phyloP scores from a whole-genome alignment of 2,329 filamentous ascomycete genomes.

The Pezicula neosporulosa region DNA sequence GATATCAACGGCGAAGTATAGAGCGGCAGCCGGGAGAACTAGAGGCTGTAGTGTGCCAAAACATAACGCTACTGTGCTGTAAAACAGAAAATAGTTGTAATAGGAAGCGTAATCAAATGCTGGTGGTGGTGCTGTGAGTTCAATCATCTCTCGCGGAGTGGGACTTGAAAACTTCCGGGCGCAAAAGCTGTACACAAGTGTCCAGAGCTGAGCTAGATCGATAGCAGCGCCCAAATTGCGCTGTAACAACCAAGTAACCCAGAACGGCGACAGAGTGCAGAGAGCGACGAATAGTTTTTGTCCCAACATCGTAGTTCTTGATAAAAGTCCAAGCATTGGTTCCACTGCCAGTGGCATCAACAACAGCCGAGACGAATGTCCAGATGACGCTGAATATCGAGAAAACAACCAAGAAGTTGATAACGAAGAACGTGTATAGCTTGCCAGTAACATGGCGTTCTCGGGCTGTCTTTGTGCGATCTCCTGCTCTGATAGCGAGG shows the following conservation, averaged over 20 bases:
- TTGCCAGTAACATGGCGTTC: conserved; percentile 89
- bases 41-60: conserved; percentile 85
- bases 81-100: conserved; percentile 98
- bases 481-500: conserved; percentile 77
- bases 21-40: conserved; percentile 77
- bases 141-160: conserved; percentile 87
- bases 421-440: conserved; percentile 92
- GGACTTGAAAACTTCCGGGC: conserved; percentile 80
- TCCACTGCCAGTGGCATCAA: conserved; percentile 53
- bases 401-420: conserved; percentile 95
- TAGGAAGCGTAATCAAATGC: conserved; percentile 94
- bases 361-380: conserved; percentile 64
- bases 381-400: conserved; percentile 86
- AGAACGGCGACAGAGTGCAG: conserved; percentile 82
- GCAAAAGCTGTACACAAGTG: conserved; percentile 79
- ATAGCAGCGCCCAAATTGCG: conserved; percentile 91
- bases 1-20: conserved; percentile 86
- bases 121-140: conserved; percentile 86
- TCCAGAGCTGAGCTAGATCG: conserved; percentile 86
- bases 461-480: conserved; percentile 86
- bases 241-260: conserved; percentile 91
- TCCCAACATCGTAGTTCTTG: conserved; percentile 57
- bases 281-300: conserved; percentile 68
- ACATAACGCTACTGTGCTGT: conserved; percentile 82
- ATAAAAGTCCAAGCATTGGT: conserved; percentile 68